Evolutionary conservation across 805 yeast species (phyloP), one percentile per base, ranked within the genome.

Genomic region (Candida nitratophila): DNA sequence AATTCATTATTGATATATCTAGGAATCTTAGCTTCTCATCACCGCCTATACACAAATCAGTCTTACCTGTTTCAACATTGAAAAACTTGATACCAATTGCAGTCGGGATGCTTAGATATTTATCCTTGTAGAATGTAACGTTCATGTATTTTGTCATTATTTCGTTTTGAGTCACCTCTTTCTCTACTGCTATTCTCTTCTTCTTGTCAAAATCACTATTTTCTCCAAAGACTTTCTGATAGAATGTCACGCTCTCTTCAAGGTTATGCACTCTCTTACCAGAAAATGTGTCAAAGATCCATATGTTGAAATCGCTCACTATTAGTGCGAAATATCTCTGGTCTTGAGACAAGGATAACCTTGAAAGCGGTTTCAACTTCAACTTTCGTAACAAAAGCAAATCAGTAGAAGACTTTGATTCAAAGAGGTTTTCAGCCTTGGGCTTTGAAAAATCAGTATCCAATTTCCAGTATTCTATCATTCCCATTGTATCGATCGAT

Each of bases 371-470:
- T 1, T 44, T 37, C 2, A 62, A 45, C 44, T 67, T 68, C 20
- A 47, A 39, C 44, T 68, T 69, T 19, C 66, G 49, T 39, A 69
- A 50, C 16, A 62, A 65, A 46, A 65, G 61, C 16, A 65, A 49
- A 46, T 69, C 68, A 0, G 77, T 72, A 36, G 61, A 54, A 29
- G 70, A 57, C 48, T 72, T 71, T 47, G 54, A 50, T 32, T 59
- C 57, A 52, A 68, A 72, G 11, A 53, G 44, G 3, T 17, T 21
- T 15, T 8, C 12, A 15, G 15, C 42, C 16, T 8, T 42, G 14
- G 52, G 56, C 16, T 37, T 42, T 14, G 40, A 39, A 45, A 33
- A 44, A 38, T 17, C 17, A 3, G 40, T 41, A 6, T 48, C 46
- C 2, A 61, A 56, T 8, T 44, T 47, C 70, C 70, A 66, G 44